Evolutionary conservation across 1,284 basidiomycete species (phyloP).

Genomic region (Cystobasidium pallidum): DNA sequence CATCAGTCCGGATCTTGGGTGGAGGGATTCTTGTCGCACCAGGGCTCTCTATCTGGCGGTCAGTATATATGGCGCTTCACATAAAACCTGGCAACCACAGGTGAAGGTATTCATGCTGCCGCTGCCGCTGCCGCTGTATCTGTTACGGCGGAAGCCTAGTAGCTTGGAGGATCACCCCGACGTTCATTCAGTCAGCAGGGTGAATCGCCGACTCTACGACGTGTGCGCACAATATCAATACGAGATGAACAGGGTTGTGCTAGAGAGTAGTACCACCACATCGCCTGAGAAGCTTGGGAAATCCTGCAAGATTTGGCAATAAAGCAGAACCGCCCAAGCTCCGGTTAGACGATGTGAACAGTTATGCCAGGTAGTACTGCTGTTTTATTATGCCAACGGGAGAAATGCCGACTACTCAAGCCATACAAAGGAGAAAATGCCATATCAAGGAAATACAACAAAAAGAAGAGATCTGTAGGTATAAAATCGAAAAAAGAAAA

Average conservation of each 20-base stretch:
- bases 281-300: too few species aligned
- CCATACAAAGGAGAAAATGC: background rate
- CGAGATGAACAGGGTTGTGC: too few species aligned
- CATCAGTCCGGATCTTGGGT: too few species aligned
- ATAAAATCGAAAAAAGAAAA: background rate
- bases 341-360: too few species aligned
- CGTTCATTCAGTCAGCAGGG: background rate
- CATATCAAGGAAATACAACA: background rate
- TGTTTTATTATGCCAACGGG: conserved; percentile 2
- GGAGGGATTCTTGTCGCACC: too few species aligned
- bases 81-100: background rate
- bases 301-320: too few species aligned
- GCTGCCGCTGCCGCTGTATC: background rate
- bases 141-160: background rate
- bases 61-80: background rate
- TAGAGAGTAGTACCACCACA: too few species aligned
- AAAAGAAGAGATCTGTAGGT: background rate
- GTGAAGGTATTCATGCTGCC: background rate
- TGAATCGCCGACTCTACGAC: background rate
- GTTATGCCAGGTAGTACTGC: background rate
- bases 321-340: too few species aligned
- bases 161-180: background rate
- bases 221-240: background rate
- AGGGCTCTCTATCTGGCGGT: background rate
- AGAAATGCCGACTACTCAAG: conserved; percentile 3